These are phyloP conservation scores for Melocanna baccifera DNA, from an alignment of 176 grass and related monocot genomes.

Conservation along the genomic window DNA sequence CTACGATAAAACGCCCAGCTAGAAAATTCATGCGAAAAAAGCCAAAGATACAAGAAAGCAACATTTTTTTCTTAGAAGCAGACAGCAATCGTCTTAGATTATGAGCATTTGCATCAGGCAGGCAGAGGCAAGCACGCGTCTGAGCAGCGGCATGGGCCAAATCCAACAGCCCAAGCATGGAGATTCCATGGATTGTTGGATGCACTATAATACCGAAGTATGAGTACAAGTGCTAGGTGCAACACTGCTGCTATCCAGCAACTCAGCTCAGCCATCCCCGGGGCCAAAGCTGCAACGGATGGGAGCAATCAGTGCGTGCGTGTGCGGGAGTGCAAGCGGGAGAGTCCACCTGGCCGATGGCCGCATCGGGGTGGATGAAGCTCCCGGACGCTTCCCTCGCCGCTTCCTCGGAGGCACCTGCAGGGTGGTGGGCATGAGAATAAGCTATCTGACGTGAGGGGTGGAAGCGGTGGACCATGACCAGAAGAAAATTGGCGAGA, in stretches of 20 bases:
- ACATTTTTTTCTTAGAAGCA: not conserved
- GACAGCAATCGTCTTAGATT: not conserved
- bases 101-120: not conserved
- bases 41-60: not conserved
- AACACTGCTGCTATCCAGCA: not conserved
- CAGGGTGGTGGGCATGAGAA: not conserved
- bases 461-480: not conserved
- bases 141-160: not conserved
- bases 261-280: not conserved
- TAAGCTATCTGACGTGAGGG: not conserved
- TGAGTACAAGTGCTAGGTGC: not conserved
- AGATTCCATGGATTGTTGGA: not conserved
- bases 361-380: slow-evolving; percentile 53
- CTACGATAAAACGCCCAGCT: not conserved
- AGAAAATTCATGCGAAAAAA: not conserved
- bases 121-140: slow-evolving; percentile 8
- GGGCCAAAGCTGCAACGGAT: not conserved
- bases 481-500: not conserved
- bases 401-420: slow-evolving; percentile 27
- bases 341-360: slow-evolving; percentile 61
- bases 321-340: not conserved
- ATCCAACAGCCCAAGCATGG: slow-evolving; percentile 5
- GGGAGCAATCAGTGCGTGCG: not conserved
- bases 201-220: not conserved
- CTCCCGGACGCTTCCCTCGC: slow-evolving; percentile 16